A percentile compares a stretch with the other conserved stretches of the same genome.
Evolutionary conservation across 2,329 filamentous ascomycete genomes (phyloP).

Genomic region (Diaporthe aspalathi): DNA sequence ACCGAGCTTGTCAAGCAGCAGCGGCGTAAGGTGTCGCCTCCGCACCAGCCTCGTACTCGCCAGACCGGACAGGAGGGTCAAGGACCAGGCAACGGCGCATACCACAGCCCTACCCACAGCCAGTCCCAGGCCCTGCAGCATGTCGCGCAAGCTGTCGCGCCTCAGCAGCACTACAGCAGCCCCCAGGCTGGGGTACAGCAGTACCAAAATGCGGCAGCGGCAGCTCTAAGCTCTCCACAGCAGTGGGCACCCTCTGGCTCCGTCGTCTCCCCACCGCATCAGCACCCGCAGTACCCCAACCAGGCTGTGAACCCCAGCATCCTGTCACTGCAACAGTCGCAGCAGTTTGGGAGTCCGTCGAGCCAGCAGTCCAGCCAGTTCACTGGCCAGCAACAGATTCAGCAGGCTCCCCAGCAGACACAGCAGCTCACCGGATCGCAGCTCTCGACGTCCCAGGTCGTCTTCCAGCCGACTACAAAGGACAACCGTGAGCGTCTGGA

Average conservation of each 20-base stretch:
- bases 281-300: slow-evolving; percentile 29
- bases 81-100: slow-evolving; percentile 31
- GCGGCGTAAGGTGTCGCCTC: slow-evolving; percentile 39
- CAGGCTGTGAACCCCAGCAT: slow-evolving; percentile 37
- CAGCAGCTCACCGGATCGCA: slow-evolving; percentile 39
- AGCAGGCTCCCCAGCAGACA: slow-evolving; percentile 25
- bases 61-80: slow-evolving; percentile 44
- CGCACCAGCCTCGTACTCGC: slow-evolving; percentile 39
- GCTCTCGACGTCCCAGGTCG: slow-evolving; percentile 46
- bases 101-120: slow-evolving; percentile 38
- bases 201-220: slow-evolving; percentile 33
- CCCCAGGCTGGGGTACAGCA: slow-evolving; percentile 35
- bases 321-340: slow-evolving; percentile 34
- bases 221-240: slow-evolving; percentile 30
- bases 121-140: slow-evolving; percentile 37
- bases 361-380: slow-evolving; percentile 35
- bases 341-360: slow-evolving; percentile 37
- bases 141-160: slow-evolving; percentile 19
- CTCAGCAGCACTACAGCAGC: slow-evolving; percentile 36
- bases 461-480: slow-evolving; percentile 54
- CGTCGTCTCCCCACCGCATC: slow-evolving; percentile 32
- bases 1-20: slow-evolving; percentile 43
- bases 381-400: slow-evolving; percentile 29
- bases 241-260: slow-evolving; percentile 33
- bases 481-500: slow-evolving; percentile 64